Base-by-base conservation (phyloP, 495 filamentous ascomycete genomes). In the Xylaria bambusicola region DNA sequence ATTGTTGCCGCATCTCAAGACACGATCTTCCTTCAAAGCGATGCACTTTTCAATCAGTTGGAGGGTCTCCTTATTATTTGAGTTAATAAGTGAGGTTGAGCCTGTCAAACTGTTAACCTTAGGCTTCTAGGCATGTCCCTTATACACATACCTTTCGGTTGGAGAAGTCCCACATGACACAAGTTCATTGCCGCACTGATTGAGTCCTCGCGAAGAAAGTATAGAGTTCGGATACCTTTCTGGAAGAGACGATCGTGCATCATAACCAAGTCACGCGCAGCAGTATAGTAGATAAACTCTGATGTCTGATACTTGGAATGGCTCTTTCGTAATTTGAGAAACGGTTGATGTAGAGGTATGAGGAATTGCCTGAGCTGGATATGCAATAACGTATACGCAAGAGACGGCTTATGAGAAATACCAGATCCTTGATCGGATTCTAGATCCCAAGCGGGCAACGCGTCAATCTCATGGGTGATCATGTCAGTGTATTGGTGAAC, bases 131-230 rank as follows among this genome's bases (percentile, higher is more conserved):
- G 41, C 6, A 49, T 44, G 18, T 33, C 35, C 27, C n/a, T 20
- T 6, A 1, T 3, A 23, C 33, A 26, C 46, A 2, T 66, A 74
- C 71, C 72, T 64, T 71, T 68, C n/a, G 77, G 77, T 58, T 81
- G 78, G 20, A 79, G 75, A 62, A 81, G 71, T 13, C 77, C 75
- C 47, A 81, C 72, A 54, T 74, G 75, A 68, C 72, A 75, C 31
- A 73, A 64, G 45, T 71, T 68, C 40, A 73, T 65, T 20, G 71
- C 65, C 0, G 67, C 63, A 36, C 66, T 63, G 51, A 71, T 61
- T 3, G 70, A 63, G 29, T 73, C 71, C 51, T 72, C 71, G 5
- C 71, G 69, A 13, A 73, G 63, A 41, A 70, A 68, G 46, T 65
- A 64, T 23, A 71, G 42, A 2, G 67, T 67, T 36, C 70, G 62